Evolutionary conservation across 805 yeast species (phyloP).

Genomic region (Candida boleticola): DNA sequence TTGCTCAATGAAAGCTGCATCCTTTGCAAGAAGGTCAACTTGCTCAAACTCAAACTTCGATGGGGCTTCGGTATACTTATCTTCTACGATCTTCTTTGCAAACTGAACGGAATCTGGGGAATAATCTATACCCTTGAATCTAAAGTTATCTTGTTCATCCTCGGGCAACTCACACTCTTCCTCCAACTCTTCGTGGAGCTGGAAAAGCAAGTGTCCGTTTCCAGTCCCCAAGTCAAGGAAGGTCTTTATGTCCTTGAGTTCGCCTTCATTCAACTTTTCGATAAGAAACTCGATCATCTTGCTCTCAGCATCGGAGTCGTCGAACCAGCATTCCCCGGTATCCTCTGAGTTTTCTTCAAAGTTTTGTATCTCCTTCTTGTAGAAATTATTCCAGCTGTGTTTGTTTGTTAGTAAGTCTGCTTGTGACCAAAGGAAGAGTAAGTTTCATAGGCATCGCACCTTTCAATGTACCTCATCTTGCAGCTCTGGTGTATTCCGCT

Average conservation of each 20-base stretch:
- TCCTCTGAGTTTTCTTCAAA: conserved; percentile 74
- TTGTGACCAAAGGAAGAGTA: background rate
- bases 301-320: conserved; percentile 89
- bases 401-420: too few species aligned
- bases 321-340: conserved; percentile 96
- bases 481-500: too few species aligned
- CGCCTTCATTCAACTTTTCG: conserved; percentile 41
- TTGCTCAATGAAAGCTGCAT: conserved; percentile 35
- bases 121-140: conserved; percentile 74
- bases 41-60: conserved; percentile 52
- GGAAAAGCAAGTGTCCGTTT: conserved; percentile 84
- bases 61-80: conserved; percentile 30
- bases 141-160: conserved; percentile 19
- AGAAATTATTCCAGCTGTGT: conserved; percentile 81
- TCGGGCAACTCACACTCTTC: conserved; percentile 35
- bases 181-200: conserved; percentile 62
- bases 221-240: conserved; percentile 86
- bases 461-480: too few species aligned
- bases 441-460: too few species aligned
- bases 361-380: conserved; percentile 67
- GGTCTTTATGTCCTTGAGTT: conserved; percentile 12
- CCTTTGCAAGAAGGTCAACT: conserved; percentile 61
- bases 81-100: conserved; percentile 57
- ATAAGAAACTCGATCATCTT: conserved; percentile 73
- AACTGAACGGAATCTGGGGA: conserved; percentile 77